A percentile compares a stretch with the other conserved stretches of the same genome.
These are phyloP conservation scores for Alternaria arbusti DNA, from an alignment of 2,329 filamentous ascomycete genomes.

Conservation along the genomic window DNA sequence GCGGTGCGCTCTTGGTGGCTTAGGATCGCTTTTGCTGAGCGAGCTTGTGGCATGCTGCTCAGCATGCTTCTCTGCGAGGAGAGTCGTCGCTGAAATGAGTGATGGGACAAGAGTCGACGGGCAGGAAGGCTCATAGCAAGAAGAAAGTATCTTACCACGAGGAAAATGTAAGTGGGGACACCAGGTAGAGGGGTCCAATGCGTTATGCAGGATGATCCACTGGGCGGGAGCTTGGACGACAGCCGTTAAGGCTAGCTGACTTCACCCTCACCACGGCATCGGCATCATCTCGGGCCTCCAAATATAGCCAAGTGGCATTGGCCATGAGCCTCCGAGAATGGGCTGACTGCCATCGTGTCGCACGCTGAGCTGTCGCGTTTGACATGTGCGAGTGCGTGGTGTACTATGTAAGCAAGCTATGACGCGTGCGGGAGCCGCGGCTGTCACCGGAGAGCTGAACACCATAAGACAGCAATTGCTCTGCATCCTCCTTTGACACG, in stretches of 20 bases:
- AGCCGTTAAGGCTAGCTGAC: slow-evolving; percentile 10
- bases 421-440: slow-evolving; percentile 17
- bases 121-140: slow-evolving; percentile 23
- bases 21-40: slow-evolving; percentile 38
- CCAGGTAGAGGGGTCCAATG: slow-evolving; percentile 16
- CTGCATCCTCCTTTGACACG: background rate
- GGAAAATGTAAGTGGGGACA: slow-evolving; percentile 28
- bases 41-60: slow-evolving; percentile 40
- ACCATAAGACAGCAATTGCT: slow-evolving; percentile 2
- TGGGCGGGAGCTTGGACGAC: slow-evolving; percentile 19
- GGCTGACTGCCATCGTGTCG: background rate
- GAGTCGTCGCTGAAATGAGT: slow-evolving; percentile 11
- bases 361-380: background rate
- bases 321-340: background rate
- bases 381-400: background rate
- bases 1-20: slow-evolving; percentile 76
- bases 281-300: slow-evolving; percentile 1
- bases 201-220: slow-evolving; percentile 20
- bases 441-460: slow-evolving; percentile 3
- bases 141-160: slow-evolving; percentile 16
- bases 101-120: slow-evolving; percentile 20
- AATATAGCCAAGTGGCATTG: background rate
- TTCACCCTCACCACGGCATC: background rate
- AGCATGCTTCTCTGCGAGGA: slow-evolving; percentile 25
- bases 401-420: slow-evolving; percentile 10